phyloP scores from a whole-genome alignment of 1,284 basidiomycete genomes.

The Fomes fomentarius region DNA sequence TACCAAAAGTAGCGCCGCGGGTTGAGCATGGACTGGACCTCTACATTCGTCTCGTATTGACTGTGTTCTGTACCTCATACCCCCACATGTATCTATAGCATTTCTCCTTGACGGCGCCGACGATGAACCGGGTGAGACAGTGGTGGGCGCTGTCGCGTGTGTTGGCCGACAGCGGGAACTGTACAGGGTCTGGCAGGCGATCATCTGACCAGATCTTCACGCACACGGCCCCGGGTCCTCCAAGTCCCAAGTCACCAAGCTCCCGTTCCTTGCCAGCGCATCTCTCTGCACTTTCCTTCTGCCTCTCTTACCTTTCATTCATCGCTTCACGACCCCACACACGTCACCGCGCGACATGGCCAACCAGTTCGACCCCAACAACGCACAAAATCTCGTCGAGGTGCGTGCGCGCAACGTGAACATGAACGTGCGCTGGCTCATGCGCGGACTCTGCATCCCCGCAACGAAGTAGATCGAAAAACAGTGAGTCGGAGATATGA shows the following conservation, averaged over 20 bases:
- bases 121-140: slow-evolving; percentile 16
- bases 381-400: slow-evolving; percentile 88
- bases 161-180: slow-evolving; percentile 13
- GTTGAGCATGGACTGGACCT: background rate
- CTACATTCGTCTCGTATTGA: background rate
- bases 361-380: slow-evolving; percentile 78
- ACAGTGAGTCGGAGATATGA: slow-evolving; percentile 62
- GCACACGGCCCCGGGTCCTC: slow-evolving; percentile 10
- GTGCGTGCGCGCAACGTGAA: slow-evolving; percentile 42
- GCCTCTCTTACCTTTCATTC: background rate
- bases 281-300: background rate
- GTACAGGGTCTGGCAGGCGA: slow-evolving; percentile 8
- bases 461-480: slow-evolving; percentile 86
- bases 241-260: background rate
- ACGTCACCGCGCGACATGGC: slow-evolving; percentile 42
- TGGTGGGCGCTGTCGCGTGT: background rate
- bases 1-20: slow-evolving; percentile 15
- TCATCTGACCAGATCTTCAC: slow-evolving; percentile 25
- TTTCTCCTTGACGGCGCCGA: slow-evolving; percentile 16
- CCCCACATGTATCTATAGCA: slow-evolving; percentile 14
- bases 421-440: background rate
- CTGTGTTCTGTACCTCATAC: background rate
- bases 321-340: slow-evolving; percentile 1
- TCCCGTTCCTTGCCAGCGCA: slow-evolving; percentile 22
- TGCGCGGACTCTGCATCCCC: background rate